A percentile compares a stretch with the other conserved stretches of the same genome.
Conservation (phyloP, 2,329 filamentous ascomycete species). For the Clathrospora elynae region DNA sequence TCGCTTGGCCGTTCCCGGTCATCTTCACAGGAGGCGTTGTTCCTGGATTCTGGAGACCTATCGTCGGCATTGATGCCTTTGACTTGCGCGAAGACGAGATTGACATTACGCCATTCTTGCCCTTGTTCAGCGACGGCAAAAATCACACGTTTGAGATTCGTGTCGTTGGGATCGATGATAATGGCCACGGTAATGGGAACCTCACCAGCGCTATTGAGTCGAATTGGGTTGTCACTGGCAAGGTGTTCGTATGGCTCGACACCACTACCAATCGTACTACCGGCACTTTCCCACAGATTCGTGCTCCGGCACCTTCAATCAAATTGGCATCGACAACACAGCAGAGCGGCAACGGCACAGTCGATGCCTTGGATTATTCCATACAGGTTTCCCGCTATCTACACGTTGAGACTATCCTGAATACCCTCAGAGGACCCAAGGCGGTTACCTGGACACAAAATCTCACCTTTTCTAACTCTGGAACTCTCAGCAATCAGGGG, state of each 20-base stretch:
- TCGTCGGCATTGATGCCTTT: slow-evolving; percentile 79
- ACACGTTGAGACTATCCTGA: slow-evolving; percentile 58
- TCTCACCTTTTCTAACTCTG: slow-evolving; percentile 62
- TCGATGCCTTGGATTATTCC: slow-evolving; percentile 64
- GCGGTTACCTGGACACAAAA: slow-evolving; percentile 63
- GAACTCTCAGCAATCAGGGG: slow-evolving; percentile 60
- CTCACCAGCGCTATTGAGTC: slow-evolving; percentile 64
- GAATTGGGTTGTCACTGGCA: slow-evolving; percentile 78
- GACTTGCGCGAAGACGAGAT: slow-evolving; percentile 81
- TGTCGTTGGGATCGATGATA: slow-evolving; percentile 68
- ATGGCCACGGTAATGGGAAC: slow-evolving; percentile 53
- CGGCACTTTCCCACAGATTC: slow-evolving; percentile 48
- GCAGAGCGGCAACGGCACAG: slow-evolving; percentile 57
- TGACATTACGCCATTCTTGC: slow-evolving; percentile 78
- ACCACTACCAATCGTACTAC: slow-evolving; percentile 58
- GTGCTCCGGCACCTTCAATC: slow-evolving; percentile 55
- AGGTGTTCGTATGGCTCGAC: slow-evolving; percentile 79
- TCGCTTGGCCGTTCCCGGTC: slow-evolving; percentile 80
- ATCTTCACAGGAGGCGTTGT: slow-evolving; percentile 83
- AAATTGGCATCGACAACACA: slow-evolving; percentile 57
- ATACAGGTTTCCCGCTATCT: slow-evolving; percentile 63
- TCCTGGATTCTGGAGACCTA: slow-evolving; percentile 75
- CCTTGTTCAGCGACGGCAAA: slow-evolving; percentile 68
- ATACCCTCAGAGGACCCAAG: slow-evolving; percentile 53
- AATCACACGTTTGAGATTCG: slow-evolving; percentile 70